Base-by-base conservation (phyloP, 163 green algal genomes). In the Volvox carteri region DNA sequence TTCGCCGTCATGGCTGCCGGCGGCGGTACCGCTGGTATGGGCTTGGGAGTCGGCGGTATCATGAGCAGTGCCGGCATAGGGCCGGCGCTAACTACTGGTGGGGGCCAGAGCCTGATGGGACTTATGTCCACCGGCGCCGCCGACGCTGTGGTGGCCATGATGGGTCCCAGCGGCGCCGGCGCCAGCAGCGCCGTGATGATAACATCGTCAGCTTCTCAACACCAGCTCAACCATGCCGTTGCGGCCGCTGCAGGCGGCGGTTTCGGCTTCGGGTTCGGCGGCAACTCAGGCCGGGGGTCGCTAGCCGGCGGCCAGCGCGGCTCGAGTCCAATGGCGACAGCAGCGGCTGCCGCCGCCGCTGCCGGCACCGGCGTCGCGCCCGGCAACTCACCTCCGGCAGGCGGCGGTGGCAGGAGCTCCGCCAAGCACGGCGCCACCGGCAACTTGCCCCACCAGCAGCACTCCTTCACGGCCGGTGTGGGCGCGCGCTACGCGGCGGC, bases 81-180 rank as follows among this genome's bases (percentile, higher is more conserved):
- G 0, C 25, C 73, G 25, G 73, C 70, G 70, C 70, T 78, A 1
- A 54, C 39, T 2, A 78, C 39, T 4, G 67, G 67, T 35, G 67
- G 67, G 19, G 28, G 35, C 9, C 67, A 77, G 12, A 50, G 67
- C 67, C 67, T 77, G 37, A 54, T 78, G 70, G 70, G 70, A 7
- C 70, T 78, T 54, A 56, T 78, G 70, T 78, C 70, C 41, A 78
- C 37, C 70, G 70, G 70, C 37, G 70, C 70, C 70, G 70, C 70
- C 37, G 70, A 78, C 41, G 70, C 70, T 18, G 70, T 78, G 70
- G 70, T 39, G 39, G 70, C 23, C 21, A 78, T 78, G 70, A 78
- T 78, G 41, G 70, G 70, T 39, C 70, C 70, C 73, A 44, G 73
- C 46, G 73, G 73, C 73, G 73, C 44, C 42, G 73, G 25, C 46